phyloP scores from a whole-genome alignment of 371 early-diverging fungal genomes.

The Mycotypha africana region DNA sequence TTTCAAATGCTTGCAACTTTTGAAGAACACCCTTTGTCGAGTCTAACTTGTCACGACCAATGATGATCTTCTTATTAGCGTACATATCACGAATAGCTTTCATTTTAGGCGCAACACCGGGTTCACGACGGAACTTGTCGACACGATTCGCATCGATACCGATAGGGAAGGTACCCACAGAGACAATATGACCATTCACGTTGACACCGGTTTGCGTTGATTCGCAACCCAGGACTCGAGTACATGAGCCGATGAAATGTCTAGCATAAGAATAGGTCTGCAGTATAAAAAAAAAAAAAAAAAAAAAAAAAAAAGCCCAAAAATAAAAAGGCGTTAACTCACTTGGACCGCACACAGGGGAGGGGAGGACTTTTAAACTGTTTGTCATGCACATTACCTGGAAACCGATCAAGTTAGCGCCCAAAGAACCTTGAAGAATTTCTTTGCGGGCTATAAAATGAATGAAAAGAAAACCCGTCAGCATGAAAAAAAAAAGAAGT shows the following conservation, averaged over 20 bases:
- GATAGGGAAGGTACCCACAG: slow-evolving; percentile 93
- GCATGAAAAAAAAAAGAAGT: slow-evolving; percentile 5
- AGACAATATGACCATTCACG: slow-evolving; percentile 64
- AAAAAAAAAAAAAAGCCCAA: slow-evolving; percentile 23
- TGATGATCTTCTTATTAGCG: slow-evolving; percentile 88
- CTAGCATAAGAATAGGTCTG: slow-evolving; percentile 93
- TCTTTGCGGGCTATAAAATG: slow-evolving; percentile 73
- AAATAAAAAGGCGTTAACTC: too few species aligned
- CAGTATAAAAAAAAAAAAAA: neutral
- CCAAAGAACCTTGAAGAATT: slow-evolving; percentile 87
- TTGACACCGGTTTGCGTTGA: slow-evolving; percentile 83
- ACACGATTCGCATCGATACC: slow-evolving; percentile 87
- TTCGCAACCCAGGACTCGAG: slow-evolving; percentile 86
- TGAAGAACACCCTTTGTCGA: slow-evolving; percentile 98
- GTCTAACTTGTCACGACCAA: slow-evolving; percentile 98
- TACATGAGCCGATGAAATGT: slow-evolving; percentile 92
- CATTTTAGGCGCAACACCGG: slow-evolving; percentile 66
- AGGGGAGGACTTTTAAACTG: too few species aligned
- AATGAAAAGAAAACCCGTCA: too few species aligned
- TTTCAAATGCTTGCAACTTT: slow-evolving; percentile 92
- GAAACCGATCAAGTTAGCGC: slow-evolving; percentile 89
- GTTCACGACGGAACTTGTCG: slow-evolving; percentile 33
- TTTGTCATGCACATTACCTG: slow-evolving; percentile 52
- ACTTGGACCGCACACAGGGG: too few species aligned
- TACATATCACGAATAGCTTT: slow-evolving; percentile 80